phyloP scores from a whole-genome alignment of 768 basidiomycete species.

The Collybia sp. region DNA sequence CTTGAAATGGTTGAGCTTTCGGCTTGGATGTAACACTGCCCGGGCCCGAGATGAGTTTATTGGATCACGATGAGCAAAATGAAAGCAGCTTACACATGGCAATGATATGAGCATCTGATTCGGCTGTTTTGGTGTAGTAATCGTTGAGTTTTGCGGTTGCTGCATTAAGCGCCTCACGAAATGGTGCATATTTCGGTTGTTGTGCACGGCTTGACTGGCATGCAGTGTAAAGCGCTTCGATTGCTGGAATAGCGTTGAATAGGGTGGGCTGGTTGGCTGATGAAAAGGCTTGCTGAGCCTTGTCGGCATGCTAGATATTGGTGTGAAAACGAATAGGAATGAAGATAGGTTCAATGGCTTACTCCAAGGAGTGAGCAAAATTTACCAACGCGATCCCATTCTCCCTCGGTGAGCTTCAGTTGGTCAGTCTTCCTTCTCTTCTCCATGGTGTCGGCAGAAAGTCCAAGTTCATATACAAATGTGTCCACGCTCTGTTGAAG shows the following conservation, averaged over 20 bases:
- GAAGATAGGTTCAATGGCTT: constrained; percentile 1
- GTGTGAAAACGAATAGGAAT: neutral
- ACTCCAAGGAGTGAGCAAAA: constrained; percentile 17
- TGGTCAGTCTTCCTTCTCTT: constrained; percentile 16
- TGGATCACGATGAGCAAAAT: constrained; percentile 13
- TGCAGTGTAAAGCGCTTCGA: constrained; percentile 1
- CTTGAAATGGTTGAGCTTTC: constrained; percentile 17
- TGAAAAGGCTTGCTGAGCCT: neutral
- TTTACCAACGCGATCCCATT: constrained; percentile 18
- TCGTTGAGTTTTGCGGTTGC: constrained; percentile 24
- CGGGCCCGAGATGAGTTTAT: too few relatives aligned
- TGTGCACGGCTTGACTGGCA: constrained; percentile 3
- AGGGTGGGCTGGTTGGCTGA: constrained; percentile 3
- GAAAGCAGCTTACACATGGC: constrained; percentile 21
- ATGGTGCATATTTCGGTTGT: constrained; percentile 11
- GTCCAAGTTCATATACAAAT: constrained; percentile 18
- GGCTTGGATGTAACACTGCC: constrained; percentile 11
- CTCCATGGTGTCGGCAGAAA: constrained; percentile 16
- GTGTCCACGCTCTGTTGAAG: constrained; percentile 16
- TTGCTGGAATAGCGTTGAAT: constrained; percentile 4
- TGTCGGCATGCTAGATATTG: too few relatives aligned
- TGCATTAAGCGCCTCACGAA: constrained; percentile 16
- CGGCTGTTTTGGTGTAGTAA: constrained; percentile 26
- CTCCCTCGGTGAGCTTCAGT: constrained; percentile 12
- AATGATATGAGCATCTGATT: constrained; percentile 24